These are phyloP conservation scores for Acorus calamus DNA, from an alignment of 106 monocot species.

Conservation along the genomic window DNA sequence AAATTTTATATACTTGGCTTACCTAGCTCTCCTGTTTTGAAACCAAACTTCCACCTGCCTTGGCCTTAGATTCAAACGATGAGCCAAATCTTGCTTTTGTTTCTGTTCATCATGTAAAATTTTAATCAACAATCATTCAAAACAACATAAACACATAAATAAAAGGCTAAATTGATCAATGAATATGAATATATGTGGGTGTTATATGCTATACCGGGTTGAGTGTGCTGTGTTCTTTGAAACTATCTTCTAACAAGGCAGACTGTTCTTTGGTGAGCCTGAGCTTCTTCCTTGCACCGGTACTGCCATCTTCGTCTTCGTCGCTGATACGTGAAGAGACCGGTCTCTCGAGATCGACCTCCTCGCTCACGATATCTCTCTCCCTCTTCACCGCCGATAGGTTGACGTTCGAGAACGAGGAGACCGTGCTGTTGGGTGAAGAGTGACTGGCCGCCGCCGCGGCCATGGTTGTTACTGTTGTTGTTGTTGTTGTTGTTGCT, in stretches of 20 bases:
- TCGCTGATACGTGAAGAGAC: constrained; percentile 2
- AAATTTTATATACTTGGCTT: neutral
- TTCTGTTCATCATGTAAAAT: constrained; percentile 8
- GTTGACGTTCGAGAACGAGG: neutral
- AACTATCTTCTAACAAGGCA: constrained; percentile 24
- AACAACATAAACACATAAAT: neutral
- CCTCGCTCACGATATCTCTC: neutral
- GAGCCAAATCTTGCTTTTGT: constrained; percentile 33
- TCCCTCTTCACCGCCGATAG: neutral
- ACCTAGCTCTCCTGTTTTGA: constrained; percentile 46
- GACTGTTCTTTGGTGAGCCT: constrained; percentile 36
- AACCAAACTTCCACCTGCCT: constrained; percentile 54
- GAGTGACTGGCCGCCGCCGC: too few species aligned
- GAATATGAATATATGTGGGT: neutral
- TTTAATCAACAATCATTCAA: neutral
- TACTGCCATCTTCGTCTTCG: constrained; percentile 13
- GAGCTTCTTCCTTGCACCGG: constrained; percentile 31
- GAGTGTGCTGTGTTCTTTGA: constrained; percentile 24
- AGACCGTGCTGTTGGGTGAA: neutral
- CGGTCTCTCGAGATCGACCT: neutral
- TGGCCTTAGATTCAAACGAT: constrained; percentile 26
- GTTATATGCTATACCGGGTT: constrained; percentile 18
- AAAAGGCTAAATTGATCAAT: neutral
- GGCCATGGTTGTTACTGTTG: too few species aligned
- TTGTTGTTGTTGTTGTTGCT: too few species aligned